A percentile compares a stretch with the other conserved stretches of the same genome.
These are phyloP conservation scores for Reutealis trisperma DNA, from an alignment of 345 rosid genomes.

Conservation along the genomic window DNA sequence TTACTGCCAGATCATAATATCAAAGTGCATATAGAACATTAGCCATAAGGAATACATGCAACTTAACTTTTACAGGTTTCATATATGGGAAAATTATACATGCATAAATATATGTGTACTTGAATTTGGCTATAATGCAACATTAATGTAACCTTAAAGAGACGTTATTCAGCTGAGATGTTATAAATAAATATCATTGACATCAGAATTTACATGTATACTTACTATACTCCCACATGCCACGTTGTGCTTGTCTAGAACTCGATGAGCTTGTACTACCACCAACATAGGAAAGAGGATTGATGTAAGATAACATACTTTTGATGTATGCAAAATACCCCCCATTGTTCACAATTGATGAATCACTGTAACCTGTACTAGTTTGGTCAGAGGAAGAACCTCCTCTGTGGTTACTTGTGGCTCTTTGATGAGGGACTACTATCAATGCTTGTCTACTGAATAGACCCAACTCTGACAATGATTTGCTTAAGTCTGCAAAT, in stretches of 20 bases:
- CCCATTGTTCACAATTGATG: constrained; percentile 42
- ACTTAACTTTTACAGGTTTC: not conserved
- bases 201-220: constrained; percentile 6
- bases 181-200: not conserved
- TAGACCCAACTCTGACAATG: constrained; percentile 70
- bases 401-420: constrained; percentile 40
- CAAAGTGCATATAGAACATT: not conserved
- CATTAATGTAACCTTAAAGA: not conserved
- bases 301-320: constrained; percentile 61
- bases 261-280: constrained; percentile 47
- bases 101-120: no score
- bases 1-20: not conserved
- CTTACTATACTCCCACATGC: constrained; percentile 52
- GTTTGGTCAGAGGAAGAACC: constrained; percentile 31
- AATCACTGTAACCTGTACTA: constrained; percentile 26
- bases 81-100: no score
- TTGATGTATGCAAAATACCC: constrained; percentile 63
- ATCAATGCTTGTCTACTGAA: constrained; percentile 81
- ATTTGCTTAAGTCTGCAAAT: constrained; percentile 66
- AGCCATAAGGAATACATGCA: not conserved
- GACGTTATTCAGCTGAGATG: not conserved
- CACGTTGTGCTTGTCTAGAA: constrained; percentile 44
- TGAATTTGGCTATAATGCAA: not conserved
- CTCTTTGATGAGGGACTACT: constrained; percentile 60
- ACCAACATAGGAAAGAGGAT: constrained; percentile 78